Conservation (phyloP, 805 yeast genomes). For the Pichia eremophila region DNA sequence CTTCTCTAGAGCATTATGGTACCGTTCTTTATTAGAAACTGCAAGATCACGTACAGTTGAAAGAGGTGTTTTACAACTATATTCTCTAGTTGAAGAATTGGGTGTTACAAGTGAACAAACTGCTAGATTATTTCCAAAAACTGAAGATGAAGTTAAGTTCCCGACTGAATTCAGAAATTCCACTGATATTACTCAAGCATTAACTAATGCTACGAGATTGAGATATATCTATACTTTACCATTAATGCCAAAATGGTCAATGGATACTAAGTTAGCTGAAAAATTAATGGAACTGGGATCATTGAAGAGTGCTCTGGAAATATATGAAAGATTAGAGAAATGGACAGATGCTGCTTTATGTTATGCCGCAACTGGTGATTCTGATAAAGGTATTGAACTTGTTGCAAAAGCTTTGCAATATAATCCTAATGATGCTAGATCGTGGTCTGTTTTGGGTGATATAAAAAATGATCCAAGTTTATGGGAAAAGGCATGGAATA, state of each 20-base stretch:
- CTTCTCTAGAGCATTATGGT: conserved; percentile 80
- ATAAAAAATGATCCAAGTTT: conserved; percentile 61
- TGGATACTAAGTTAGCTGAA: conserved; percentile 79
- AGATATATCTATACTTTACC: conserved; percentile 68
- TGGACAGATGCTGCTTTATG: conserved; percentile 83
- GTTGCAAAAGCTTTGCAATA: conserved; percentile 42
- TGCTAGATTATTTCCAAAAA: conserved; percentile 40
- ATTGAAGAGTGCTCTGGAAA: conserved; percentile 77
- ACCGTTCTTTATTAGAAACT: conserved; percentile 77
- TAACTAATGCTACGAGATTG: conserved; percentile 44
- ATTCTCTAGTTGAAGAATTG: conserved; percentile 80
- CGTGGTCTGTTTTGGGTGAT: conserved; percentile 79
- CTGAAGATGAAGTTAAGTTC: conserved; percentile 22
- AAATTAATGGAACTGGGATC: conserved; percentile 80
- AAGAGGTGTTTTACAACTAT: conserved; percentile 89
- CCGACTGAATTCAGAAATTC: conserved; percentile 12
- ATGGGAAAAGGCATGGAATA: conserved; percentile 85
- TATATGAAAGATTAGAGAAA: conserved; percentile 70
- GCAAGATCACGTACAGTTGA: conserved; percentile 78
- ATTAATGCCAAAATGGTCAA: conserved; percentile 71
- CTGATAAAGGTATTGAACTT: conserved; percentile 51
- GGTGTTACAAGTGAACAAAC: conserved; percentile 54
- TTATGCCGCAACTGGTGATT: conserved; percentile 77
- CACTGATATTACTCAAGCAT: conserved; percentile 7
- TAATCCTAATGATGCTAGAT: conserved; percentile 72